phyloP scores from a whole-genome alignment of 139 green algal species.

The Klebsormidium nitens region DNA sequence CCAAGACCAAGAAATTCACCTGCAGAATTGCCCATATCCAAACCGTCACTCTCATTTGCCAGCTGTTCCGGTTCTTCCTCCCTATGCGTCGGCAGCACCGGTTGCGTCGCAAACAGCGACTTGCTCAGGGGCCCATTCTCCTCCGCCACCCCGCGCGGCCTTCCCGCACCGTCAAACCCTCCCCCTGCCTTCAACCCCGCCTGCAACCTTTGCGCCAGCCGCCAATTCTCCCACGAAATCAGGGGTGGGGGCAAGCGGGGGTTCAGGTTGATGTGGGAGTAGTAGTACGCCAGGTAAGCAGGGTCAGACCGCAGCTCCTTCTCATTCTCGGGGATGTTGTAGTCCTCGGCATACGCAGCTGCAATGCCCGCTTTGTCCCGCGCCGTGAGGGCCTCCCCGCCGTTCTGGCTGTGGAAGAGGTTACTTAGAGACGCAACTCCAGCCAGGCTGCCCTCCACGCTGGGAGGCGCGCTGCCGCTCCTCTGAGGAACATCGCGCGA shows the following conservation, averaged over 20 bases:
- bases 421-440: neutral
- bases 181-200: neutral
- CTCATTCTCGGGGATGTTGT: slow-evolving; percentile 19
- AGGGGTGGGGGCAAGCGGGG: slow-evolving; percentile 32
- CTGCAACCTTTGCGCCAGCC: slow-evolving; percentile 25
- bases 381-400: neutral
- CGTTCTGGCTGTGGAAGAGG: neutral
- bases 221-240: slow-evolving; percentile 37
- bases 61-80: slow-evolving; percentile 13
- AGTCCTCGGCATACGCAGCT: neutral
- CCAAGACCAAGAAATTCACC: too few species aligned
- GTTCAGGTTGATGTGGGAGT: slow-evolving; percentile 38
- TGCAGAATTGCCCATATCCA: too few species aligned
- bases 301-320: slow-evolving; percentile 33
- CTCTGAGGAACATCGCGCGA: slow-evolving; percentile 22
- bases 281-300: slow-evolving; percentile 36
- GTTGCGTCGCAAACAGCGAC: slow-evolving; percentile 28
- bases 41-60: slow-evolving; percentile 24
- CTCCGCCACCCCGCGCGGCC: neutral
- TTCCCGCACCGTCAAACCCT: neutral
- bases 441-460: slow-evolving; percentile 19
- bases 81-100: slow-evolving; percentile 27
- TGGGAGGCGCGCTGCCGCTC: slow-evolving; percentile 35
- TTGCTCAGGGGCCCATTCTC: neutral
- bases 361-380: neutral